Conservation (phyloP, 169 alveolate genomes). For the Pseudocohnilembus persalinus region DNA sequence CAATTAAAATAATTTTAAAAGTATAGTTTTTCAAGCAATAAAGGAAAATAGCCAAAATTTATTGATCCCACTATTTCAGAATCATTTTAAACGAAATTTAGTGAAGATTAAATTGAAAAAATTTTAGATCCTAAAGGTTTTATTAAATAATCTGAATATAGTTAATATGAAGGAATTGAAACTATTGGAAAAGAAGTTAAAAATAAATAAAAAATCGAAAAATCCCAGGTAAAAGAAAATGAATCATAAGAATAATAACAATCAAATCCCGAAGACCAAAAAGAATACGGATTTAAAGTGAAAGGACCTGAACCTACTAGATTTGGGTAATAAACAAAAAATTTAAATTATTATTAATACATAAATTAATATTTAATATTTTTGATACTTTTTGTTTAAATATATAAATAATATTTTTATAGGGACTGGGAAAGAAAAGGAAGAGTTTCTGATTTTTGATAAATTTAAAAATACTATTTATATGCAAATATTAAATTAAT, state of each 20-base stretch:
- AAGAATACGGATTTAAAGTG: conserved; percentile 48
- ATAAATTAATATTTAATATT: too few relatives aligned
- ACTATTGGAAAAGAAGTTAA: not conserved
- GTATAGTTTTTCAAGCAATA: not conserved
- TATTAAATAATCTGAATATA: not conserved
- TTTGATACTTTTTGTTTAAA: too few relatives aligned
- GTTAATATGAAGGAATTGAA: conserved; percentile 13
- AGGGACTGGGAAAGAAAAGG: conserved; percentile 58
- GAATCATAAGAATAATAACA: not conserved
- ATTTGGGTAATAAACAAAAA: not conserved
- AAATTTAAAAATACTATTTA: too few relatives aligned
- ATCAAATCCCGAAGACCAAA: not conserved
- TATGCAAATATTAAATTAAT: too few relatives aligned
- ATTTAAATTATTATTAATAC: too few relatives aligned
- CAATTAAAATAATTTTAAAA: too few relatives aligned
- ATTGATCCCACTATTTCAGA: not conserved
- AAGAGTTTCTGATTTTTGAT: conserved; percentile 50
- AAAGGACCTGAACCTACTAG: conserved; percentile 58
- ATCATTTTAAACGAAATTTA: conserved; percentile 21
- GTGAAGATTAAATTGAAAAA: conserved; percentile 12
- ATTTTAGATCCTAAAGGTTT: conserved; percentile 33
- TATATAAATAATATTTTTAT: too few relatives aligned
- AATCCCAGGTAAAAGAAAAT: not conserved
- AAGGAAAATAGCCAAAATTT: not conserved
- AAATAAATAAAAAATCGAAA: not conserved